Conservation (phyloP, 495 filamentous ascomycete genomes). For the Pyrenula massariospora region DNA sequence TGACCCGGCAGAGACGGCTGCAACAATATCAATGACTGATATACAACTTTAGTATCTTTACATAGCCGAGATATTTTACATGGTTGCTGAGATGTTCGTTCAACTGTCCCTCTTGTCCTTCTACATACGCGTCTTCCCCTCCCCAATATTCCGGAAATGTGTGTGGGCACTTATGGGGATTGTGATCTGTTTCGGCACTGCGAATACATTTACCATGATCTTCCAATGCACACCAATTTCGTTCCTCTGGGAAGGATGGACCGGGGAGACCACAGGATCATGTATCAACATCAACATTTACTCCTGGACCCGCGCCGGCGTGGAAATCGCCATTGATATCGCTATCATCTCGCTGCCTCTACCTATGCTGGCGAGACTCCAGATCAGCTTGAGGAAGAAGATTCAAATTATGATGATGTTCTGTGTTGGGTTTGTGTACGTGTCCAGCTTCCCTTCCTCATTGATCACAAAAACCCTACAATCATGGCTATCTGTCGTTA, state of each 20-base stretch:
- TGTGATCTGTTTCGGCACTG: constrained; percentile 15
- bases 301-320: constrained; percentile 11
- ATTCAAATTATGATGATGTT: constrained; percentile 38
- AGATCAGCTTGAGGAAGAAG: constrained; percentile 33
- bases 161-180: constrained; percentile 14
- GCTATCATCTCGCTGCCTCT: constrained; percentile 24
- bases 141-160: constrained; percentile 8
- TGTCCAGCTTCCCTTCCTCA: too few relatives aligned
- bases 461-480: neutral
- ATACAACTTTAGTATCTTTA: constrained; percentile 8
- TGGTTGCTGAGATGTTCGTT: constrained; percentile 17
- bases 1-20: neutral
- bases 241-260: constrained; percentile 19
- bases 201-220: constrained; percentile 18
- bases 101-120: constrained; percentile 28
- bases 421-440: constrained; percentile 40
- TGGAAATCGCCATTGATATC: constrained; percentile 15
- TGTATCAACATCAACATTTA: constrained; percentile 15
- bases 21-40: neutral
- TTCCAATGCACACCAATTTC: constrained; percentile 23
- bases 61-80: constrained; percentile 20
- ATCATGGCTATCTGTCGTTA: too few relatives aligned
- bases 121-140: constrained; percentile 23
- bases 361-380: constrained; percentile 25
- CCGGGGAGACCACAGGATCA: constrained; percentile 11